A percentile compares a stretch with the other conserved stretches of the same genome.
Evolutionary conservation across 2,329 filamentous ascomycete genomes (phyloP).

Genomic region (Arachnopeziza araneosa): DNA sequence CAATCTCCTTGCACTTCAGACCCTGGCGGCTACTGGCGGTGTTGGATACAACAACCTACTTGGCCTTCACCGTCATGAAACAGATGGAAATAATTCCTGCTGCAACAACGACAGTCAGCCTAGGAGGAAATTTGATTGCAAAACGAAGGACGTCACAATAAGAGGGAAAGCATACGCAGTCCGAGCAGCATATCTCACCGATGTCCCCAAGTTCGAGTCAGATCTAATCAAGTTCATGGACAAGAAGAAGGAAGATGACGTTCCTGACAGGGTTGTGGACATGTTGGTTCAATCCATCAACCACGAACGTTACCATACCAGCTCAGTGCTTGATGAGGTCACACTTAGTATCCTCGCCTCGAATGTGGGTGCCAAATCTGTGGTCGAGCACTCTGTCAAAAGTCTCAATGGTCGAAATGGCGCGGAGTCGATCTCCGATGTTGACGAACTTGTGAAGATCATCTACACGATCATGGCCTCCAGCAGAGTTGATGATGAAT

Average conservation of each 20-base stretch:
- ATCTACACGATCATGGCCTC: constrained; percentile 11
- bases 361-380: constrained; percentile 16
- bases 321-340: constrained; percentile 20
- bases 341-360: constrained; percentile 21
- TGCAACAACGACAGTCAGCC: neutral
- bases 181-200: constrained; percentile 20
- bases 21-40: neutral
- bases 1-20: neutral
- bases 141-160: constrained; percentile 24
- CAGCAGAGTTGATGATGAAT: constrained; percentile 19
- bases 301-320: constrained; percentile 13
- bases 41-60: neutral
- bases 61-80: neutral
- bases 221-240: constrained; percentile 21
- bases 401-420: constrained; percentile 15
- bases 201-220: constrained; percentile 23
- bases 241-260: constrained; percentile 21
- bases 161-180: constrained; percentile 22
- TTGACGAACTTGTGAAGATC: constrained; percentile 11
- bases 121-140: constrained; percentile 12
- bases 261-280: constrained; percentile 20
- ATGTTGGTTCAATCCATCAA: constrained; percentile 27
- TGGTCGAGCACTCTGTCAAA: constrained; percentile 13
- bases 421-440: neutral
- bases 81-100: neutral